Conservation (phyloP, 1,284 basidiomycete genomes). For the Xanthoconium separans region DNA sequence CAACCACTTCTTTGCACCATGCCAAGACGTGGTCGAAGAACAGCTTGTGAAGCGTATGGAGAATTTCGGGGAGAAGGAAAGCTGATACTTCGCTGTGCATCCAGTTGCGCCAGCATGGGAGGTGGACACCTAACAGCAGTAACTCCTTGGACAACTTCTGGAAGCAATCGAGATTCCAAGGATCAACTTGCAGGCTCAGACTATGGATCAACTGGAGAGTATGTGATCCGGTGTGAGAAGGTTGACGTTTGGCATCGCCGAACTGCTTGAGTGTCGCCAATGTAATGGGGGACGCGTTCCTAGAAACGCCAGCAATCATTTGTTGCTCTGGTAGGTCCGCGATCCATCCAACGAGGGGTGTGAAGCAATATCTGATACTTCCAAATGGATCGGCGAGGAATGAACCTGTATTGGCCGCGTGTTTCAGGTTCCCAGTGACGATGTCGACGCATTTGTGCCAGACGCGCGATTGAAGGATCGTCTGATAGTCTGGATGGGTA, state of each 20-base stretch:
- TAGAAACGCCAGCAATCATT: not conserved
- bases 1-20: not conserved
- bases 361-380: not conserved
- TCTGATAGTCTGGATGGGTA: not conserved
- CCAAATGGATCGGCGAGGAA: not conserved
- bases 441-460: not conserved
- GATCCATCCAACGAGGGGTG: not conserved
- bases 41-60: not conserved
- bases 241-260: fast-evolving
- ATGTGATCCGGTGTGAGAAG: not conserved
- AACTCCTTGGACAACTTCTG: not conserved
- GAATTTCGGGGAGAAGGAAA: not conserved
- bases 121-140: not conserved
- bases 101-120: not conserved
- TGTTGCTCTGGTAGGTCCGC: not conserved
- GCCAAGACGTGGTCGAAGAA: no score
- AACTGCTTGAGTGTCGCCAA: not conserved
- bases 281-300: not conserved
- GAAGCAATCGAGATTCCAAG: not conserved
- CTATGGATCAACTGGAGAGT: not conserved
- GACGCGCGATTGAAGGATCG: fast-evolving
- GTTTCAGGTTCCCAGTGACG: not conserved
- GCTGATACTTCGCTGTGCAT: no score
- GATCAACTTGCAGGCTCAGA: not conserved
- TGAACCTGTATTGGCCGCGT: not conserved